Evolutionary conservation across 306 rosid genomes (phyloP).

Genomic region (Prunus campanulata): DNA sequence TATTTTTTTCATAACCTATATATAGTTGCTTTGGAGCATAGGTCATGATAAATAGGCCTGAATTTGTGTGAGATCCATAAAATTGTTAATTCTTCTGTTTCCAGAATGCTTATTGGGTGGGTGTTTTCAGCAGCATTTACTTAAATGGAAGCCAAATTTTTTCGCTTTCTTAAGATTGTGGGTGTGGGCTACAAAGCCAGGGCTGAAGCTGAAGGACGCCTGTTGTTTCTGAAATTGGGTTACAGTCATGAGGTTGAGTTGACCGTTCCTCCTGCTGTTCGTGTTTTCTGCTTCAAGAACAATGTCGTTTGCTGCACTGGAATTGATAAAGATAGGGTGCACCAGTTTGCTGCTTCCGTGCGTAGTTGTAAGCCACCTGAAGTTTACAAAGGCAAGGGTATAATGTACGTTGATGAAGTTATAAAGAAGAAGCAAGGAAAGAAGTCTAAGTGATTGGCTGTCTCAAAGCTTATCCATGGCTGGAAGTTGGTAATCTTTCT

Average conservation of each 20-base stretch:
- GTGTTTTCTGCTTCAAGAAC: constrained; percentile 88
- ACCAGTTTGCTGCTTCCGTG: constrained; percentile 79
- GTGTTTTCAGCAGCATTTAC: background rate
- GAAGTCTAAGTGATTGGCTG: constrained; percentile 62
- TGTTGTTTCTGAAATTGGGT: constrained; percentile 74
- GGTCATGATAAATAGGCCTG: no score
- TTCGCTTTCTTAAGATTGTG: constrained; percentile 74
- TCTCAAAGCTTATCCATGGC: background rate
- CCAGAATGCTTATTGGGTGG: background rate
- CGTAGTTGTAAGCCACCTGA: constrained; percentile 87
- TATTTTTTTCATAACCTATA: no score
- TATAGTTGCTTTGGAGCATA: no score
- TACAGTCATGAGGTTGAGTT: constrained; percentile 89
- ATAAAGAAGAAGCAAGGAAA: constrained; percentile 82
- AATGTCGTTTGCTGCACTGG: constrained; percentile 91
- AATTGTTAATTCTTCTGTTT: no score
- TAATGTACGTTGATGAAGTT: constrained; percentile 76
- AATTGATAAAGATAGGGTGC: constrained; percentile 76
- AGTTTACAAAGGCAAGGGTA: constrained; percentile 93
- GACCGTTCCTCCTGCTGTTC: constrained; percentile 74
- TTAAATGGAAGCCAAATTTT: constrained; percentile 67
- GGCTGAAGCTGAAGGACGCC: constrained; percentile 74
- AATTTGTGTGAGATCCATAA: no score
- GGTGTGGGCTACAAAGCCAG: constrained; percentile 93
- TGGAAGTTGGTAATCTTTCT: background rate